These are phyloP conservation scores for Obelidium mucronatum DNA, from an alignment of 192 early-diverging fungal species.

Conservation along the genomic window DNA sequence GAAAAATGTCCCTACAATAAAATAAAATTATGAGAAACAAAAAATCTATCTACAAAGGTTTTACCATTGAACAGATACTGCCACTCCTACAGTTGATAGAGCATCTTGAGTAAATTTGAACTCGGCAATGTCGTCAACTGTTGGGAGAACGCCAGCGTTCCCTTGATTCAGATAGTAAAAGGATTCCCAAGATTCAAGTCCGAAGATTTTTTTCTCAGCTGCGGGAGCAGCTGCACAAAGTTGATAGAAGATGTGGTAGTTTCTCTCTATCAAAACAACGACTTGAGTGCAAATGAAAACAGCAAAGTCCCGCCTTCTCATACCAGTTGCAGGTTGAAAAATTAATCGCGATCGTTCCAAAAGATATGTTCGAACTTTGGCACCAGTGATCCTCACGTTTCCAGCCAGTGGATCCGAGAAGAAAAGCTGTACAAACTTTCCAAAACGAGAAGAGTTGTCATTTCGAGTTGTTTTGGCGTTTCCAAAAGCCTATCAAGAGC, in stretches of 20 bases:
- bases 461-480: slow-evolving; percentile 97
- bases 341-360: slow-evolving; percentile 89
- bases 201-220: slow-evolving; percentile 66
- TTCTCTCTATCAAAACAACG: slow-evolving; percentile 66
- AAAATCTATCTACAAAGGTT: slow-evolving; percentile 41
- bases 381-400: slow-evolving; percentile 77
- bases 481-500: slow-evolving; percentile 73
- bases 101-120: slow-evolving; percentile 81
- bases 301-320: slow-evolving; percentile 7
- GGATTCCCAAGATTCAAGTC: slow-evolving; percentile 63
- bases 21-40: slow-evolving; percentile 43
- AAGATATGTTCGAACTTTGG: slow-evolving; percentile 86
- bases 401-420: slow-evolving; percentile 44
- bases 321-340: slow-evolving; percentile 74
- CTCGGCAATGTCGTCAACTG: slow-evolving; percentile 85
- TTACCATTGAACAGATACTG: slow-evolving; percentile 74
- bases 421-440: slow-evolving; percentile 84
- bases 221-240: slow-evolving; percentile 43
- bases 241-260: slow-evolving; percentile 97
- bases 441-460: slow-evolving; percentile 95
- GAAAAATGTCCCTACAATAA: no score
- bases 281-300: slow-evolving; percentile 52
- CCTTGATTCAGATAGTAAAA: slow-evolving; percentile 89
- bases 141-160: slow-evolving; percentile 65
- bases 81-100: slow-evolving; percentile 79